Conservation (phyloP, 257 asterid genomes). For the Solanum sitiens region DNA sequence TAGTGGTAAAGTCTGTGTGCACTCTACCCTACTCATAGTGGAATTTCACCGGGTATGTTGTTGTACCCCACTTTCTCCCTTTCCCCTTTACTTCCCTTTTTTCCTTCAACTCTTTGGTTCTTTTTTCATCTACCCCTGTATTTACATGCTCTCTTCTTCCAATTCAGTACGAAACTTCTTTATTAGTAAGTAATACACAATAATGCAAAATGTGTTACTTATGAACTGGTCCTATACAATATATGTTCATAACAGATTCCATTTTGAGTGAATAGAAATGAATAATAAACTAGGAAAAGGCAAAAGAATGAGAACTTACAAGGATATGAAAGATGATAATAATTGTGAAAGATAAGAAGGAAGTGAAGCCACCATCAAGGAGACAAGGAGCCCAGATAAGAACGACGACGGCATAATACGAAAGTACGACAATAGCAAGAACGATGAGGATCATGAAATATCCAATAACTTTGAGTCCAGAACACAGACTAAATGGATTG, state of each 20-base stretch:
- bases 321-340: slow-evolving; percentile 55
- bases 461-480: slow-evolving; percentile 65
- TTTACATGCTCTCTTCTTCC: background rate
- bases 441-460: slow-evolving; percentile 63
- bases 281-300: background rate
- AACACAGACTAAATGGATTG: slow-evolving; percentile 59
- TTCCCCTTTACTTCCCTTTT: background rate
- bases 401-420: slow-evolving; percentile 63
- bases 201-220: background rate
- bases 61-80: background rate
- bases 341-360: slow-evolving; percentile 32
- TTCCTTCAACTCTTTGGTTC: background rate
- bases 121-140: background rate
- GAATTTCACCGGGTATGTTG: background rate
- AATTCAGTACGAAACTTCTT: background rate
- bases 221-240: background rate
- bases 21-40: background rate
- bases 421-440: slow-evolving; percentile 36
- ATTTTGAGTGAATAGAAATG: background rate
- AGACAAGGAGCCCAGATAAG: slow-evolving; percentile 65
- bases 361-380: slow-evolving; percentile 33
- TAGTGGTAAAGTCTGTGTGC: background rate
- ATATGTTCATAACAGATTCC: background rate
- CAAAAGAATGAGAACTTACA: slow-evolving; percentile 18
- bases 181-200: background rate